phyloP scores from a whole-genome alignment of 345 rosid species.

The Schrenkiella parvula region DNA sequence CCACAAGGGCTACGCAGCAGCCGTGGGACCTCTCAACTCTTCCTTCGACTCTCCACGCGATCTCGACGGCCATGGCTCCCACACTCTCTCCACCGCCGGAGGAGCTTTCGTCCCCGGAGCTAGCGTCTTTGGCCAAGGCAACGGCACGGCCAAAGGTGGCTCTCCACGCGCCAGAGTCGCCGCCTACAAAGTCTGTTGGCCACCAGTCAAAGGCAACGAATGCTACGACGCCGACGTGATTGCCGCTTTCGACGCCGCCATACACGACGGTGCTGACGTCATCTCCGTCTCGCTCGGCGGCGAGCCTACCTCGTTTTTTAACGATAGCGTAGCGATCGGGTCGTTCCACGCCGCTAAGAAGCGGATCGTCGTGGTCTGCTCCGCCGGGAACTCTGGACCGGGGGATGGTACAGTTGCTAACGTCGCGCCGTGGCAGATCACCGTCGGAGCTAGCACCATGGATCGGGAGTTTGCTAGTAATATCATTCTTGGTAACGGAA shows the following conservation, averaged over 20 bases:
- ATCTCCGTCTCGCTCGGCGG: slow-evolving; percentile 74
- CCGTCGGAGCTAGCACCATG: slow-evolving; percentile 85
- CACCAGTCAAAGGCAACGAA: slow-evolving; percentile 33
- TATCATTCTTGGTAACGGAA: slow-evolving; percentile 54
- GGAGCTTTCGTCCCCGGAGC: slow-evolving; percentile 57
- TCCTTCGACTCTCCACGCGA: slow-evolving; percentile 64
- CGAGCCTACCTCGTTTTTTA: slow-evolving; percentile 36
- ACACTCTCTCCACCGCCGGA: slow-evolving; percentile 84
- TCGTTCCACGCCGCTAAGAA: slow-evolving; percentile 72
- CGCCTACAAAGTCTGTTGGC: slow-evolving; percentile 89
- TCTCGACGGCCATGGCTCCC: slow-evolving; percentile 77
- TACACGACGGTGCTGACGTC: slow-evolving; percentile 74
- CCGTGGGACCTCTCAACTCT: slow-evolving; percentile 44
- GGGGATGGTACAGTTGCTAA: slow-evolving; percentile 54
- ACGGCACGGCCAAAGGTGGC: slow-evolving; percentile 81
- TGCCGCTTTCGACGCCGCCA: slow-evolving; percentile 67
- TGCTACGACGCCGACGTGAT: slow-evolving; percentile 79
- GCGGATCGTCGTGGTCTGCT: slow-evolving; percentile 58
- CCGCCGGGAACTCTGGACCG: slow-evolving; percentile 89
- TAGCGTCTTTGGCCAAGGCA: slow-evolving; percentile 48
- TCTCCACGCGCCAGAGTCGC: slow-evolving; percentile 80
- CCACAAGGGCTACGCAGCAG: slow-evolving; percentile 42
- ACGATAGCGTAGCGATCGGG: slow-evolving; percentile 65
- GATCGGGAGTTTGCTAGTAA: slow-evolving; percentile 77
- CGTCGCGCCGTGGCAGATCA: slow-evolving; percentile 83